Conservation (phyloP, 2,329 filamentous ascomycete genomes). For the Byssochlamys sp. region DNA sequence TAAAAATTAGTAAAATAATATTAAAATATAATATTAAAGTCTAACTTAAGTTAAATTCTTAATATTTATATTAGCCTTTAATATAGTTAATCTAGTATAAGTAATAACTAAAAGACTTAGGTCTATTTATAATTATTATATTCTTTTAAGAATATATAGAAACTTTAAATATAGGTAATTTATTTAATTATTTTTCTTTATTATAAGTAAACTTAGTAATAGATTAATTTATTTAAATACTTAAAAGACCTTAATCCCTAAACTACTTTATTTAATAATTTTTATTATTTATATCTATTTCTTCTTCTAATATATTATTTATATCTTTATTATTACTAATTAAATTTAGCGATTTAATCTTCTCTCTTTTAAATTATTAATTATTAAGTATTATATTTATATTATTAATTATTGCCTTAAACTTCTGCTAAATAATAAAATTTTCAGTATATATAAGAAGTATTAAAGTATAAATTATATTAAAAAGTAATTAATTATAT, state of each 20-base stretch:
- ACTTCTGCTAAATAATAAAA: neutral
- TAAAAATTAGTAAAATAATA: no score
- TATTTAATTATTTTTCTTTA: no score
- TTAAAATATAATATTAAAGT: neutral
- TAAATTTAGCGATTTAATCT: neutral
- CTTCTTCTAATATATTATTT: neutral
- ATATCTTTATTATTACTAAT: neutral
- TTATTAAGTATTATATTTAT: neutral
- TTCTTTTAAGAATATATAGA: no score
- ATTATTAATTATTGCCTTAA: neutral
- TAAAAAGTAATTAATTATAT: neutral
- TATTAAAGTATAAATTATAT: neutral
- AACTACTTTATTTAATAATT: no score
- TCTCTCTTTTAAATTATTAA: neutral
- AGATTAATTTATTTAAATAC: no score
- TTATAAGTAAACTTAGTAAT: no score
- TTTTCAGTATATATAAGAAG: neutral
- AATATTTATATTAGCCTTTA: neutral
- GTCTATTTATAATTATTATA: neutral
- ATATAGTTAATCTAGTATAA: neutral
- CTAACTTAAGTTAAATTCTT: neutral
- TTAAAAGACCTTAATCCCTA: no score
- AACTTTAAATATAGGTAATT: no score
- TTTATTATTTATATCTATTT: no score
- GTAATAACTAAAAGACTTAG: neutral